Evolutionary conservation across 352 stramenopile genomes (phyloP).

Genomic region (Phytopythium ostracodes): DNA sequence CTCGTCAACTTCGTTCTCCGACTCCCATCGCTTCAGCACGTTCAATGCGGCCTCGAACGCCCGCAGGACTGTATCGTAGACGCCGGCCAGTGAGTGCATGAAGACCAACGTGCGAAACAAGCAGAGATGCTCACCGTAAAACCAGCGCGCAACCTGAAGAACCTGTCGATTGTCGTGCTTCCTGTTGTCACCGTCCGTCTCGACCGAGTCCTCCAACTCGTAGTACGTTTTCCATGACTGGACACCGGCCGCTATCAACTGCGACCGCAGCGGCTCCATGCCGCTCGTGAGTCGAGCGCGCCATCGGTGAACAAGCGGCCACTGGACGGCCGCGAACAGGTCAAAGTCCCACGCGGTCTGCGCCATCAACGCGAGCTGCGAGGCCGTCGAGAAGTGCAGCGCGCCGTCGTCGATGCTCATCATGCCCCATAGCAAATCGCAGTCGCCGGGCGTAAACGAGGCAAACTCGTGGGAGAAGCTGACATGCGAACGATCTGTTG

Average conservation of each 20-base stretch:
- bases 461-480: conserved; percentile 41
- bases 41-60: conserved; percentile 22
- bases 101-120: background rate
- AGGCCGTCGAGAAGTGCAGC: conserved; percentile 33
- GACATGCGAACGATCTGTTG: conserved; percentile 2
- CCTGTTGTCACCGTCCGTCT: background rate
- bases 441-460: conserved; percentile 65
- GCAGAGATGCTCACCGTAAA: conserved; percentile 37
- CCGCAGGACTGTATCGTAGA: conserved; percentile 9
- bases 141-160: conserved; percentile 66
- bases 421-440: conserved; percentile 72
- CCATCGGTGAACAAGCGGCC: conserved; percentile 39
- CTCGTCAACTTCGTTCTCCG: background rate
- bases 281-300: no score
- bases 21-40: conserved; percentile 19
- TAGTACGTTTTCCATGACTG: conserved; percentile 54
- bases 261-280: background rate
- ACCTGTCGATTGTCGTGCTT: conserved; percentile 1
- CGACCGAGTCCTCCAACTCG: conserved; percentile 37
- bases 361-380: conserved; percentile 44
- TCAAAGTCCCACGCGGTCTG: conserved; percentile 76
- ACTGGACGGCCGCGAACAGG: conserved; percentile 62
- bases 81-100: background rate
- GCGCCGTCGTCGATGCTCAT: conserved; percentile 56
- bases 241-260: conserved; percentile 22